Base-by-base conservation (phyloP, 2,329 filamentous ascomycete genomes). In the Cercospora sojina region DNA sequence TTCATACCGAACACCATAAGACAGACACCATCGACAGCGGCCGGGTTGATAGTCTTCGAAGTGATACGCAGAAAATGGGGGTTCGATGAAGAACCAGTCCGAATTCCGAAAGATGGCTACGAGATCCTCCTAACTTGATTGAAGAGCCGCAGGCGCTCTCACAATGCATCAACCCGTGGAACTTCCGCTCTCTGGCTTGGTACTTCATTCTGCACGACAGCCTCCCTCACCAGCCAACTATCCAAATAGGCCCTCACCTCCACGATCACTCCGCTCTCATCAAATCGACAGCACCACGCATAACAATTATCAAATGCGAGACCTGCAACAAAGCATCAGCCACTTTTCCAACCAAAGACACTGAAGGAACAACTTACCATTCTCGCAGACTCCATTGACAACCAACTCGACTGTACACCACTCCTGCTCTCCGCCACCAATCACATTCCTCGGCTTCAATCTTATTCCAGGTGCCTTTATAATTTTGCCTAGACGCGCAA, bases 11-110 rank as follows among this genome's bases (percentile, higher is more conserved):
- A 85, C 62, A 90, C 90, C 0, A 84, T 92, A 61, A 82, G 89
- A 5, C 90, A 92, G 78, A 89, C 91, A 1, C 91, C 91, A 0
- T 91, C 89, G 75, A 93, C 91, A 1, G 90, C 88, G 67, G 90
- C 90, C 0, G 91, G 90, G 0, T 76, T 93, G 66, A 91, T 93
- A 71, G 91, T 92, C 20, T 93, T 93, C 75, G 91, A 93, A 79
- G 75, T 93, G 53, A 87, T 92, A 41, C 82, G 91, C 64, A 82
- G 90, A 38, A 91, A 91, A 78, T 93, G 92, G 71, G 88, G 88
- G 1, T 82, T 86, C 65, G 83, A 85, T 1, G 82, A 83, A 18
- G 88, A 90, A 59, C 84, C 85, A 72, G 87, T 88, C 69, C 83
- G 83, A 71, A 91, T 91, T 62, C 85, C 83, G 58, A 86, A 87